Evolutionary conservation across 306 rosid genomes (phyloP), one percentile per base, ranked within the genome.

Genomic region (Casuarina cunninghamiana): DNA sequence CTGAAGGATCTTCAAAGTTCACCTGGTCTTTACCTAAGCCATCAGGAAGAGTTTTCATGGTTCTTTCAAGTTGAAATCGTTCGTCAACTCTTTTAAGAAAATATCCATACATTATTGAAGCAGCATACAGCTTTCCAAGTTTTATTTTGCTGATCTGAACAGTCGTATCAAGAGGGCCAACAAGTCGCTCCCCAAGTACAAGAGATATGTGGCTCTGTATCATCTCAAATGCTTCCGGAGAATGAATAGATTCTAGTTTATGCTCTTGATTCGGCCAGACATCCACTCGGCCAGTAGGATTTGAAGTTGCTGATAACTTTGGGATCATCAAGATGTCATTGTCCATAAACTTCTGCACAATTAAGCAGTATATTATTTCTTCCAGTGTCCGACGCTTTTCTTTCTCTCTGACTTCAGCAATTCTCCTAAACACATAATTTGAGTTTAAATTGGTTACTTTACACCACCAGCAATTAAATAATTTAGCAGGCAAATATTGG

Each of bases 31-130:
- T 83, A 15, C 88, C 88, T 11, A 87, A 81, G 44, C 88, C 93
- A 79, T 85, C 75, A 11, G 99, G 96, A 80, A 91, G 93, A 63
- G 91, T 95, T 70, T 91, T 90, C 94, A 89, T 83, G 57, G 86
- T 79, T 80, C 93, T 88, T 79, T 95, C 97, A 3, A 95, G 98
- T 79, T 95, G 98, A 82, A 82, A 95, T 75, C 98, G 88, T 46
- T 95, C 89, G 83, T 95, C 98, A 44, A 95, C 97, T 83, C 98
- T 91, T 84, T 82, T 92, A 58, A 95, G 96, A 69, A 95, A 95
- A 80, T 95, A 95, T 71, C 98, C 98, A 17, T 95, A 95, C 97
- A 95, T 95, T 69, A 95, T 88, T 16, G 98, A 95, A 86, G 98
- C 97, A 62, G 98, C 98, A 85, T 95, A 95, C 63, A 95, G 81